These are phyloP conservation scores for Hygrophorus pudorinus DNA, from an alignment of 768 basidiomycete species.

Conservation along the genomic window DNA sequence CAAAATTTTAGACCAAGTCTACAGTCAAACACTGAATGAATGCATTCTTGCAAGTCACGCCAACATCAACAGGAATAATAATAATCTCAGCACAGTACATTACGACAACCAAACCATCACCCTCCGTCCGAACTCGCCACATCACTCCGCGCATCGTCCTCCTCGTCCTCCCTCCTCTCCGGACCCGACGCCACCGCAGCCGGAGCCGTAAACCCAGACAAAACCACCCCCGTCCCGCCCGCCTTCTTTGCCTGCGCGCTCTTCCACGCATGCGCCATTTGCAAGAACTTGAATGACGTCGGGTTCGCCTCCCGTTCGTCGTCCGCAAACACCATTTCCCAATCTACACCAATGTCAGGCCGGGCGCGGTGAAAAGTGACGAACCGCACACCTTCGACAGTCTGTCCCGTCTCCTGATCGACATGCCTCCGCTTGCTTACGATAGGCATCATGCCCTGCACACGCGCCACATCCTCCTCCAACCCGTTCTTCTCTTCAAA, in stretches of 20 bases:
- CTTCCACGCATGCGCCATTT: slow-evolving; percentile 92
- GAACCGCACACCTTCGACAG: slow-evolving; percentile 62
- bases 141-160: slow-evolving; percentile 34
- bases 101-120: no score
- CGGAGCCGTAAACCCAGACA: slow-evolving; percentile 38
- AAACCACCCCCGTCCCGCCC: slow-evolving; percentile 20
- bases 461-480: slow-evolving; percentile 64
- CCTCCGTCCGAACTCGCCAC: slow-evolving; percentile 46
- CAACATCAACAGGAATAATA: no score
- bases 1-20: no score
- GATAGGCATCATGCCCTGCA: slow-evolving; percentile 89
- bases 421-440: slow-evolving; percentile 78
- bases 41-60: no score
- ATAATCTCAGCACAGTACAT: no score
- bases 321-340: slow-evolving; percentile 93
- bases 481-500: slow-evolving; percentile 82
- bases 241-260: slow-evolving; percentile 37
- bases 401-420: slow-evolving; percentile 76
- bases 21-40: no score
- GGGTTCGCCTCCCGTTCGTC: slow-evolving; percentile 93
- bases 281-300: slow-evolving; percentile 89
- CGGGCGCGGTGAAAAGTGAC: neutral
- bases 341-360: slow-evolving; percentile 43
- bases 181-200: slow-evolving; percentile 8
- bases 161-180: no score